A percentile compares a stretch with the other conserved stretches of the same genome.
phyloP scores from a whole-genome alignment of 352 stramenopile species.

The Phytophthora syringae region DNA sequence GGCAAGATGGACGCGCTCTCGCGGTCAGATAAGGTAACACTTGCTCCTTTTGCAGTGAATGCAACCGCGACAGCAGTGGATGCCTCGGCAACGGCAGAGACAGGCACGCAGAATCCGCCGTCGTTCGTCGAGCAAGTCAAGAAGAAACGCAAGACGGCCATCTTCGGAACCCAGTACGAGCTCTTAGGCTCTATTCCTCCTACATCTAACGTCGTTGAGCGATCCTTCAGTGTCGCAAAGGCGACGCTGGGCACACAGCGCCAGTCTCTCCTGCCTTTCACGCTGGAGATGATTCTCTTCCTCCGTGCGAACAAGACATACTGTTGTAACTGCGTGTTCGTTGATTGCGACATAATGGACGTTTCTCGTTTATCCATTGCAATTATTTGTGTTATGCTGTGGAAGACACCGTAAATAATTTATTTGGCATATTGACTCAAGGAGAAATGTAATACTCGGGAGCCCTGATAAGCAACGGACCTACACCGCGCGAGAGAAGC shows the following conservation, averaged over 20 bases:
- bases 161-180: no score
- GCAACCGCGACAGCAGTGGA: no score
- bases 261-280: not conserved
- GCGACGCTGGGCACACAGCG: not conserved
- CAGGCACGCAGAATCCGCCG: no score
- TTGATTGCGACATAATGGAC: not conserved
- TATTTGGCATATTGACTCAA: no score
- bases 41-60: no score
- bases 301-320: not conserved
- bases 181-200: no score
- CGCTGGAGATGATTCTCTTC: not conserved
- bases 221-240: not conserved
- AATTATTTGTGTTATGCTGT: conserved; percentile 1
- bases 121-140: conserved; percentile 8
- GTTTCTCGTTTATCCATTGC: not conserved
- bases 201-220: not conserved
- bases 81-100: no score
- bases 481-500: no score
- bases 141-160: conserved; percentile 1
- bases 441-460: no score
- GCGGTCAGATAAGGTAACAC: no score
- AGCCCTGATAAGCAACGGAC: no score
- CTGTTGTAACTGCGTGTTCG: conserved; percentile 1
- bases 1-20: no score
- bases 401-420: not conserved